These are phyloP conservation scores for Pichia sp. DNA, from an alignment of 1,139 yeast genomes.

Conservation along the genomic window DNA sequence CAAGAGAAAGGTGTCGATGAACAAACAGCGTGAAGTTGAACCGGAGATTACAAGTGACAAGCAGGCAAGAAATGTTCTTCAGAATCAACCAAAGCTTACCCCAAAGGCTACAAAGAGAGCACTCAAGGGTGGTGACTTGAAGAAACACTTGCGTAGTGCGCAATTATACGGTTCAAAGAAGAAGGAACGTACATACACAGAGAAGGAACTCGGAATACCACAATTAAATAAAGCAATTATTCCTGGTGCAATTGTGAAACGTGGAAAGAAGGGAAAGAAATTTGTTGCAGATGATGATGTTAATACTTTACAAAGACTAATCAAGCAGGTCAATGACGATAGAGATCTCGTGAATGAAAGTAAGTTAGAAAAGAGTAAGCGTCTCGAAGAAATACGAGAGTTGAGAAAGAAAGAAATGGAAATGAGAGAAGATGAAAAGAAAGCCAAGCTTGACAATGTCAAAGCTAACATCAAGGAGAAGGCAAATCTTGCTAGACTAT, in stretches of 20 bases:
- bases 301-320: conserved; percentile 56
- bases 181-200: conserved; percentile 58
- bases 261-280: conserved; percentile 90
- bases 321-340: conserved; percentile 74
- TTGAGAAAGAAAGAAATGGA: conserved; percentile 82
- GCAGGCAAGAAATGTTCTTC: conserved; percentile 57
- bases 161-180: conserved; percentile 66
- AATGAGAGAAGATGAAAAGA: conserved; percentile 66
- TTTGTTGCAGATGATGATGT: conserved; percentile 71
- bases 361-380: conserved; percentile 80
- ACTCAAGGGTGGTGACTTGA: conserved; percentile 45
- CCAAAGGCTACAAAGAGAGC: conserved; percentile 45
- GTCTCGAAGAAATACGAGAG: conserved; percentile 85
- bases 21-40: conserved; percentile 48
- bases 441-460: conserved; percentile 63
- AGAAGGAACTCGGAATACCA: conserved; percentile 74
- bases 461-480: conserved; percentile 69
- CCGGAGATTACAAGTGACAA: conserved; percentile 63
- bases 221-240: conserved; percentile 71
- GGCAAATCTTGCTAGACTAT: conserved; percentile 59
- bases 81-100: conserved; percentile 54
- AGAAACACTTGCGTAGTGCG: conserved; percentile 57
- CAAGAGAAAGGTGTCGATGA: conserved; percentile 46
- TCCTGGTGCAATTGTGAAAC: conserved; percentile 68
- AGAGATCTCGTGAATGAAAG: conserved; percentile 81